Evolutionary conservation across 2,329 filamentous ascomycete genomes (phyloP).

Genomic region (Rasamsonia emersonii): DNA sequence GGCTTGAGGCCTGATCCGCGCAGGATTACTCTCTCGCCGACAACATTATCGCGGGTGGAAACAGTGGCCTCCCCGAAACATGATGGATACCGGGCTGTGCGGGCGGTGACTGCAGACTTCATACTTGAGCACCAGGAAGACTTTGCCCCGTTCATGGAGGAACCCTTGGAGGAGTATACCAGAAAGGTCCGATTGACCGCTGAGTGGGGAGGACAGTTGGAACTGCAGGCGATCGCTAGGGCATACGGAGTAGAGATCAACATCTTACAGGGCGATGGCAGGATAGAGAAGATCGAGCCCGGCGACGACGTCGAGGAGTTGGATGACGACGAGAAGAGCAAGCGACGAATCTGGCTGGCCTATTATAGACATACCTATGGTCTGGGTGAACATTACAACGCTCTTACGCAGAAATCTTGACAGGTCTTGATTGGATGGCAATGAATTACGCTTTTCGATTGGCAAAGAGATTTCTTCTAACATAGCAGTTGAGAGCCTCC

Average conservation of each 20-base stretch:
- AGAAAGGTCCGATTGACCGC: slow-evolving; percentile 74
- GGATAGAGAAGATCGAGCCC: slow-evolving; percentile 65
- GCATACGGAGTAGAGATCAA: slow-evolving; percentile 72
- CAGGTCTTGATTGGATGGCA: slow-evolving; percentile 1
- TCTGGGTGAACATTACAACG: slow-evolving; percentile 96
- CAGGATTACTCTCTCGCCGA: slow-evolving; percentile 22
- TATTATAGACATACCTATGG: slow-evolving; percentile 95
- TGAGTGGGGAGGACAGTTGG: slow-evolving; percentile 93
- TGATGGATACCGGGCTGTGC: slow-evolving; percentile 56
- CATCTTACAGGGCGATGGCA: slow-evolving; percentile 73
- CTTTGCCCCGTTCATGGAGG: slow-evolving; percentile 80
- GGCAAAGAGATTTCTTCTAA: not conserved
- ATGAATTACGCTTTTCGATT: not conserved
- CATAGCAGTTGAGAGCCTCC: not conserved
- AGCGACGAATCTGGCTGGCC: slow-evolving; percentile 72
- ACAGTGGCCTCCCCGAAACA: slow-evolving; percentile 29
- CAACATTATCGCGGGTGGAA: slow-evolving; percentile 22
- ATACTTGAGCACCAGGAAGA: slow-evolving; percentile 67
- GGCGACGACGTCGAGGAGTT: slow-evolving; percentile 34
- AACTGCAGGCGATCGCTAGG: slow-evolving; percentile 74
- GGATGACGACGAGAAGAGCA: slow-evolving; percentile 35
- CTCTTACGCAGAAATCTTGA: slow-evolving; percentile 49
- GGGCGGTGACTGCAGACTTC: slow-evolving; percentile 65
- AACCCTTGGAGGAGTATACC: slow-evolving; percentile 64
- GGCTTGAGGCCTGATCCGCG: slow-evolving; percentile 29